Base-by-base conservation (phyloP, 768 basidiomycete species). In the Leccinum aurantiacum region DNA sequence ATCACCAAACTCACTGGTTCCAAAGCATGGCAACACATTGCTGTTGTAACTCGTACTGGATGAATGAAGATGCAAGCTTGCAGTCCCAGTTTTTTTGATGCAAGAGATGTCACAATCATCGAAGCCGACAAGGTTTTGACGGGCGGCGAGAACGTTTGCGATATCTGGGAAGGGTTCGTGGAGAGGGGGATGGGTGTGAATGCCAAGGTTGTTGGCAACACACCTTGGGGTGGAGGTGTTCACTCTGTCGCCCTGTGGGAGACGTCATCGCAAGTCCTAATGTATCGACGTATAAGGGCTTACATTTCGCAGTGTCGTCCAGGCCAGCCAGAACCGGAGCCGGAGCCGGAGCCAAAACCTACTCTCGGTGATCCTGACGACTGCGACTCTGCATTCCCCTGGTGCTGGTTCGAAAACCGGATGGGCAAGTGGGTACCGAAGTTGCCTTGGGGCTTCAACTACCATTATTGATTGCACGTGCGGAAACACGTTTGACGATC, bases 11-110 rank as follows among this genome's bases (percentile, higher is more conserved):
- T 82, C 88, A 10, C 80, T 89, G 35, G 80, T 98, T 11, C 95
- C 96, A 57, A 91, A 87, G 77, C 89, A 95, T 68, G 95, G 95
- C 6, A 98, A 98, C 78, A 86, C 95, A 27, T 79, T 98, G 57
- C 78, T 83, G 41, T 74, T 93, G 13, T 91, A 93, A 81, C 86
- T 98, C 49, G 88, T 97, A 46, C 58, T 98, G 29, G 88, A 89
- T 70, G 95, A 9, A 96, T 99, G 95, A 98, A 98, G 82, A 78
- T 97, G 48, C 95, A 98, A 71, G 86, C 88, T 4, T 99, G 96
- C 77, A 82, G 88, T 27, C 96, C 96, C 22, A 82, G 80, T 50
- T 95, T 96, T 87, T 91, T 94, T 68, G 87, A 94, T 57, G 90
- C 94, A 17, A 86, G 94, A 60, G 87, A 90, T 72, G 91, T 22